Conservation (phyloP, 371 early-diverging fungal species). For the Rhizopus sp. region DNA sequence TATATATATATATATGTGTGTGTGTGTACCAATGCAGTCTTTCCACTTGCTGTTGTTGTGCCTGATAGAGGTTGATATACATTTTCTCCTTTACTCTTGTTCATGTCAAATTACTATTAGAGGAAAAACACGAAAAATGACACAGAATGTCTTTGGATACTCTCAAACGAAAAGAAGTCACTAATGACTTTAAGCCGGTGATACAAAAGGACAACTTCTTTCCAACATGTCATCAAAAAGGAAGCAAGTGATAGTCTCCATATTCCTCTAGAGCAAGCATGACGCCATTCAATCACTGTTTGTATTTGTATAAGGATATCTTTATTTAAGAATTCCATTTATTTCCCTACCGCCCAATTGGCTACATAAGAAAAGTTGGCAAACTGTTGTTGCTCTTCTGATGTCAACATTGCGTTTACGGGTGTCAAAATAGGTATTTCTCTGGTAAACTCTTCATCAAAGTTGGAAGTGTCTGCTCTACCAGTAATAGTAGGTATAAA, state of each 20-base stretch:
- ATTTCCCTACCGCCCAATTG: conserved; percentile 67
- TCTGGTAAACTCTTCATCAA: conserved; percentile 90
- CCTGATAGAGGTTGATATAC: conserved; percentile 19
- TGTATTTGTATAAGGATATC: no score
- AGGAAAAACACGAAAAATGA: no score
- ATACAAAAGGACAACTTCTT: no score
- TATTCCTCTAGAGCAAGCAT: neutral
- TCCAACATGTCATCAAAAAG: no score
- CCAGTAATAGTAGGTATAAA: conserved; percentile 81
- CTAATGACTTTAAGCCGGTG: no score
- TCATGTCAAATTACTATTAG: neutral
- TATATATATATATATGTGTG: neutral
- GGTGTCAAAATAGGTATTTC: conserved; percentile 92
- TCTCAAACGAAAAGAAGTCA: no score
- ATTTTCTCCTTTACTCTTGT: conserved; percentile 11
- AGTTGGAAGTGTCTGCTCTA: conserved; percentile 89
- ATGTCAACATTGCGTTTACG: conserved; percentile 70
- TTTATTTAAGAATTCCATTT: neutral
- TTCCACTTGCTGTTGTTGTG: neutral
- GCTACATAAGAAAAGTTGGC: conserved; percentile 87
- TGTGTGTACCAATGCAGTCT: conserved; percentile 6
- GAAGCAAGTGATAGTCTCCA: neutral
- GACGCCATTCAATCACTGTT: no score
- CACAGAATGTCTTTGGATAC: no score
- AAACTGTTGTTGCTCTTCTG: conserved; percentile 86